Evolutionary conservation across 768 basidiomycete species (phyloP), one percentile per base, ranked within the genome.

Genomic region (Cystobasidium tubakii): DNA sequence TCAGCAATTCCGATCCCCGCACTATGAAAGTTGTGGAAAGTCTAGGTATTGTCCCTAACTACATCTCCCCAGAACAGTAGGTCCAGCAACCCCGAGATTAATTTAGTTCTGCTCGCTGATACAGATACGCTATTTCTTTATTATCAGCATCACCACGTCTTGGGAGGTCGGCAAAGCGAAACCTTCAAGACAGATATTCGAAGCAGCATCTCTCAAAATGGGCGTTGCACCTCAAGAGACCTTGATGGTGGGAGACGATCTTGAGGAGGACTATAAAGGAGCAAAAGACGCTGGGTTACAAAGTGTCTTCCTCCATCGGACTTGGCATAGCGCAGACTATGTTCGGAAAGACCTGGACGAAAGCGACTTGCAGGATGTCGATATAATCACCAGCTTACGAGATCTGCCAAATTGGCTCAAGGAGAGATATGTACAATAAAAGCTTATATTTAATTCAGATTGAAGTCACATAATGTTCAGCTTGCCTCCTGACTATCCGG

Each of bases 181-280:
- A 57, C 74, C 74, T 23, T 33, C 31, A 1, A 29, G 23, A n/a
- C 39, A 57, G 6, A 70, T 75, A 12, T 72, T 75, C 31, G 10
- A 31, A 60, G 55, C 57, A 9, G 74, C 74, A 25, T 4, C 50
- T 36, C 27, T 12, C 0, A 25, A 27, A 15, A 1, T 75, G 9
- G 66, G 67, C 10, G 29, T 74, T 9, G 6, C 25, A 9, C 50
- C 66, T 10, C 42, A 17, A 1, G 66, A 74, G 34, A 46, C 55
- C 1, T 36, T 75, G 10, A 23, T 75, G 9, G 70, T 75, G n/a
- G 74, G 74, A n/a, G 74, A 75, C 44, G 74, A 75, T 36, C 55
- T 74, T 25, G 74, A 62, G n/a, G 71, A 75, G 46, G 54, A 72
- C 34, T 57, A 36, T 43, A 25, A 17, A 13, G 69, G 64, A 23